Percentiles rank a stretch among this genome's conserved stretches.
These are phyloP conservation scores for Colletotrichum sublineola DNA, from an alignment of 2,329 filamentous ascomycete genomes.

Conservation along the genomic window DNA sequence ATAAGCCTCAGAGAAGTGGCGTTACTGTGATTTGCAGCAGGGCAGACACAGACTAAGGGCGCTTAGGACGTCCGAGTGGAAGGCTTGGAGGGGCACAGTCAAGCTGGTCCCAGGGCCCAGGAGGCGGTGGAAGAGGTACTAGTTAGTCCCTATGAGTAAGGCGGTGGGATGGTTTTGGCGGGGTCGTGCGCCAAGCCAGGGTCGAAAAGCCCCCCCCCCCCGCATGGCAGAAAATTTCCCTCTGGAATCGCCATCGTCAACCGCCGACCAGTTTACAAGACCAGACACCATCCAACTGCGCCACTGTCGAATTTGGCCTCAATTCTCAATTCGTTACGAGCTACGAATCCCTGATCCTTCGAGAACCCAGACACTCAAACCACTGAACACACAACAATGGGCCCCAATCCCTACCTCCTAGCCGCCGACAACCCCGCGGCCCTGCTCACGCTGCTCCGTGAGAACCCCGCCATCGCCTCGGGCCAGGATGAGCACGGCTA, in stretches of 20 bases:
- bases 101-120: not conserved
- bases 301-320: constrained; percentile 36
- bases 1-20: constrained; percentile 25
- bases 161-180: constrained; percentile 31
- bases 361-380: not conserved
- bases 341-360: not conserved
- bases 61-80: not conserved
- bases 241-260: constrained; percentile 1
- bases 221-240: constrained; percentile 43
- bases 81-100: constrained; percentile 30
- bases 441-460: constrained; percentile 80
- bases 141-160: not conserved
- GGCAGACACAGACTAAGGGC: not conserved
- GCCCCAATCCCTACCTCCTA: constrained; percentile 76
- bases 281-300: constrained; percentile 6
- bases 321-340: not conserved
- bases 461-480: constrained; percentile 81
- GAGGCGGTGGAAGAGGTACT: not conserved
- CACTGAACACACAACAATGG: constrained; percentile 52
- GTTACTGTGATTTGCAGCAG: not conserved
- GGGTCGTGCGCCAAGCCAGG: constrained; percentile 39
- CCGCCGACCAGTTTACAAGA: not conserved
- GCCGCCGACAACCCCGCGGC: constrained; percentile 85
- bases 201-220: constrained; percentile 36
- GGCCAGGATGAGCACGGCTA: constrained; percentile 93